A percentile compares a stretch with the other conserved stretches of the same genome.
Evolutionary conservation across 1,284 basidiomycete species (phyloP).

Genomic region (Puccinia triticina): DNA sequence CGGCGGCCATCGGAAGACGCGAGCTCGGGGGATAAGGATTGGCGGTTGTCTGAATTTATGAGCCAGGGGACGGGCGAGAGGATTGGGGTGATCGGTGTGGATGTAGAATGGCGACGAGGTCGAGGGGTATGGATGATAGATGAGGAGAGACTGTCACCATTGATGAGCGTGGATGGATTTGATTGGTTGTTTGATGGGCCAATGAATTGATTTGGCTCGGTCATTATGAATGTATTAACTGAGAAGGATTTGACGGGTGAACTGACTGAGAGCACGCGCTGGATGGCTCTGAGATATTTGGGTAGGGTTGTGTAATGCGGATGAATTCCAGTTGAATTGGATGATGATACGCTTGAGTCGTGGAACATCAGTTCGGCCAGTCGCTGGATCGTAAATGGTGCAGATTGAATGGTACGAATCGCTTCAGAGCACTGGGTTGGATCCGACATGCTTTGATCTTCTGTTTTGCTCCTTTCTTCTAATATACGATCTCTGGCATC

Average conservation of each 20-base stretch:
- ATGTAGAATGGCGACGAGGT: slow-evolving; percentile 30
- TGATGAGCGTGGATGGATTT: neutral
- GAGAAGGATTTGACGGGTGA: slow-evolving; percentile 30
- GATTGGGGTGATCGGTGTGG: slow-evolving; percentile 37
- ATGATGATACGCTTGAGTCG: neutral
- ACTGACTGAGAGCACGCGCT: slow-evolving; percentile 36
- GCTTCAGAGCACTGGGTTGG: neutral
- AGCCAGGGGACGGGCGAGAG: slow-evolving; percentile 46
- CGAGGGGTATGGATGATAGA: neutral
- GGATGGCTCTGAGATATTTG: slow-evolving; percentile 44
- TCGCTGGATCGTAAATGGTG: slow-evolving; percentile 47
- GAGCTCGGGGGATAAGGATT: neutral
- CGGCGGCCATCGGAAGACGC: neutral
- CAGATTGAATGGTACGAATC: slow-evolving; percentile 17
- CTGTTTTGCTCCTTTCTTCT: neutral
- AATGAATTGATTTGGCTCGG: neutral
- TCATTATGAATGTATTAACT: slow-evolving; percentile 23
- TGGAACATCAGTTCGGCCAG: slow-evolving; percentile 25
- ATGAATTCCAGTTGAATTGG: slow-evolving; percentile 29
- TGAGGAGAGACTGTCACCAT: neutral
- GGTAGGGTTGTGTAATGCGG: slow-evolving; percentile 44
- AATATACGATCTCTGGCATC: neutral
- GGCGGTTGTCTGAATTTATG: neutral
- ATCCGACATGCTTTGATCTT: neutral
- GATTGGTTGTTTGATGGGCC: neutral